A percentile compares a stretch with the other conserved stretches of the same genome.
Conservation (phyloP, 1,139 yeast species). For the Hansenula anomala region DNA sequence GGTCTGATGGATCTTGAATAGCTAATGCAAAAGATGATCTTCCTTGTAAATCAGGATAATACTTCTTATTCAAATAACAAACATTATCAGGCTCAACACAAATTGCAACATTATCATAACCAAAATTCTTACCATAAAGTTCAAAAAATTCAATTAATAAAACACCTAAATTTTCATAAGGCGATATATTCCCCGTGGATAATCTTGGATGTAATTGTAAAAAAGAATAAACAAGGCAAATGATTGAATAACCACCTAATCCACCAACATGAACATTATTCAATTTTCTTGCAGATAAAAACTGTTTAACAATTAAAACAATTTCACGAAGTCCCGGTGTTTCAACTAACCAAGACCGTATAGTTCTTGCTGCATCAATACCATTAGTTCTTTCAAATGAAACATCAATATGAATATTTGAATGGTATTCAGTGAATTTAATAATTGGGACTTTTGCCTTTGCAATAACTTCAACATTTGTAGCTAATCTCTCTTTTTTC, state of each 20-base stretch:
- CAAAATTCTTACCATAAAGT: conserved; percentile 88
- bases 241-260: conserved; percentile 89
- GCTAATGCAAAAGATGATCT: conserved; percentile 64
- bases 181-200: conserved; percentile 59
- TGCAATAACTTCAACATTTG: conserved; percentile 79
- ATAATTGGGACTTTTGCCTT: conserved; percentile 94
- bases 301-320: conserved; percentile 82
- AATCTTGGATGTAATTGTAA: conserved; percentile 77
- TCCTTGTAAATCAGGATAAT: conserved; percentile 50
- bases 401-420: conserved; percentile 78
- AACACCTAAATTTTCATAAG: conserved; percentile 79
- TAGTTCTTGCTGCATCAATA: conserved; percentile 75
- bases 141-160: conserved; percentile 90
- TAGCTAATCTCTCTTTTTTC: conserved; percentile 58
- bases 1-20: conserved; percentile 89
- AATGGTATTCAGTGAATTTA: conserved; percentile 75
- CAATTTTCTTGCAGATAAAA: conserved; percentile 69
- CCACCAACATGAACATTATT: conserved; percentile 97
- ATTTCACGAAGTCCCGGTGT: conserved; percentile 84
- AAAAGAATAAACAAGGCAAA: conserved; percentile 82
- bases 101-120: conserved; percentile 74
- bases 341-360: conserved; percentile 65
- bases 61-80: conserved; percentile 52
- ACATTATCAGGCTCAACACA: conserved; percentile 51
- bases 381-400: conserved; percentile 92